A percentile compares a stretch with the other conserved stretches of the same genome.
Conservation (phyloP, 495 filamentous ascomycete genomes). For the Stereocaulon alpinum region DNA sequence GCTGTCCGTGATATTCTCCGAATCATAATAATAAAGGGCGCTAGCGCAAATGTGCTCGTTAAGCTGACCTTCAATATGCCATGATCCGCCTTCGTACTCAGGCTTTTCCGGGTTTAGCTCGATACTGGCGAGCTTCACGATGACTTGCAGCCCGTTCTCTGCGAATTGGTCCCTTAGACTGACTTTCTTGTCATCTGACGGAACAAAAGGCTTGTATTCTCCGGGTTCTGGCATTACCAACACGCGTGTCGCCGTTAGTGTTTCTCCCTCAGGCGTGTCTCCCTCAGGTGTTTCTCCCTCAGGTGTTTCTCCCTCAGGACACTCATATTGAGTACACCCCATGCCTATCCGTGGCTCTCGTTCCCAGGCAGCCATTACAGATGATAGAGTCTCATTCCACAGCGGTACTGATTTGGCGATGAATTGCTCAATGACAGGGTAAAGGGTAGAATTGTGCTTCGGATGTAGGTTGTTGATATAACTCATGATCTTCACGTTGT, state of each 20-base stretch:
- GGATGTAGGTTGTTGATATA: conserved; percentile 59
- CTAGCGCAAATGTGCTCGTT: conserved; percentile 36
- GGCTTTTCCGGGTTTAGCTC: conserved; percentile 48
- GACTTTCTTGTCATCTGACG: conserved; percentile 3
- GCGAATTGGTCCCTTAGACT: conserved; percentile 25
- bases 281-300: conserved; percentile 19
- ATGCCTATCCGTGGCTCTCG: not conserved
- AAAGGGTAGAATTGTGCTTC: conserved; percentile 34
- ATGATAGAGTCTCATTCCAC: conserved; percentile 38
- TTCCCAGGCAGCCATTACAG: not conserved
- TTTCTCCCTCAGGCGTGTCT: conserved; percentile 10
- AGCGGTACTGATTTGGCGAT: conserved; percentile 40
- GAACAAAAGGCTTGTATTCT: conserved; percentile 20
- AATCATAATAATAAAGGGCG: conserved; percentile 52
- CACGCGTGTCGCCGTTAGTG: conserved; percentile 13
- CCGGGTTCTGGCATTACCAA: conserved; percentile 31
- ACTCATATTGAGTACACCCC: not conserved
- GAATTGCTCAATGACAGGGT: conserved; percentile 40
- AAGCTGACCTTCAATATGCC: conserved; percentile 46
- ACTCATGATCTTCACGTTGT: conserved; percentile 26
- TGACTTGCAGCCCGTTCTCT: conserved; percentile 43
- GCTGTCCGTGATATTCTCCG: conserved; percentile 48
- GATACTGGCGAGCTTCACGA: conserved; percentile 56
- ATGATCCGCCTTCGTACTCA: conserved; percentile 35
- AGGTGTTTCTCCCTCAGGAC: not conserved